phyloP scores from a whole-genome alignment of 2,329 filamentous ascomycete species.

The Colletotrichum limetticola region DNA sequence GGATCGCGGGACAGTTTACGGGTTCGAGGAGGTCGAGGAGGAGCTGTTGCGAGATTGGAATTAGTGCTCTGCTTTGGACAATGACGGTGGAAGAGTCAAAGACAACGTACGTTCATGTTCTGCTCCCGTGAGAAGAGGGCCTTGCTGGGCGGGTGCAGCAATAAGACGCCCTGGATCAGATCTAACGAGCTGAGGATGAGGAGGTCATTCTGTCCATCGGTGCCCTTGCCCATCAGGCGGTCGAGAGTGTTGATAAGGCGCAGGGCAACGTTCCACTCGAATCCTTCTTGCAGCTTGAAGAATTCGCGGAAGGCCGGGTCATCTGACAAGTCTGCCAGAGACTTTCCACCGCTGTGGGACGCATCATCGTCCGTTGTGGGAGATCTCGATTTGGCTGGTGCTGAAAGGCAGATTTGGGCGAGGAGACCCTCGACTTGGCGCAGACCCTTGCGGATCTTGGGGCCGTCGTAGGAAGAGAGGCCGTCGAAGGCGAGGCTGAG shows the following conservation, averaged over 20 bases:
- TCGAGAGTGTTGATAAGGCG: slow-evolving; percentile 88
- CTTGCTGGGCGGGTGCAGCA: slow-evolving; percentile 91
- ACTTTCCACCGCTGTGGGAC: slow-evolving; percentile 57
- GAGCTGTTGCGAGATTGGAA: slow-evolving; percentile 59
- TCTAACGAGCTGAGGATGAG: slow-evolving; percentile 90
- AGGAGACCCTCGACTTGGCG: slow-evolving; percentile 94
- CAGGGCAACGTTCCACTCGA: slow-evolving; percentile 96
- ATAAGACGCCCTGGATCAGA: slow-evolving; percentile 85
- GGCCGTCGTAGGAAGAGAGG: slow-evolving; percentile 89
- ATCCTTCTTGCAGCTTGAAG: slow-evolving; percentile 95
- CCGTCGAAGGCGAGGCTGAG: slow-evolving; percentile 96
- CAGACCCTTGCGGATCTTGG: slow-evolving; percentile 92
- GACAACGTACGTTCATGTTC: slow-evolving; percentile 83
- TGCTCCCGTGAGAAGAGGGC: slow-evolving; percentile 87
- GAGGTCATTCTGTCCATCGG: slow-evolving; percentile 85
- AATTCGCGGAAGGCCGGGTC: slow-evolving; percentile 96
- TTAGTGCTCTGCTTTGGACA: not conserved
- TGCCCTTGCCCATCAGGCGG: slow-evolving; percentile 83
- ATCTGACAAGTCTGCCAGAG: slow-evolving; percentile 75
- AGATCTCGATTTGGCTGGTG: slow-evolving; percentile 41
- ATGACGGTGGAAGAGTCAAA: not conserved
- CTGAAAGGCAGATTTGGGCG: slow-evolving; percentile 90
- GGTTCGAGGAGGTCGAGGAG: slow-evolving; percentile 95
- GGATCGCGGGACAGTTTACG: slow-evolving; percentile 90
- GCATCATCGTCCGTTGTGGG: slow-evolving; percentile 30